Evolutionary conservation across 139 green algal species (phyloP).

Genomic region (Dunaliella sp.): DNA sequence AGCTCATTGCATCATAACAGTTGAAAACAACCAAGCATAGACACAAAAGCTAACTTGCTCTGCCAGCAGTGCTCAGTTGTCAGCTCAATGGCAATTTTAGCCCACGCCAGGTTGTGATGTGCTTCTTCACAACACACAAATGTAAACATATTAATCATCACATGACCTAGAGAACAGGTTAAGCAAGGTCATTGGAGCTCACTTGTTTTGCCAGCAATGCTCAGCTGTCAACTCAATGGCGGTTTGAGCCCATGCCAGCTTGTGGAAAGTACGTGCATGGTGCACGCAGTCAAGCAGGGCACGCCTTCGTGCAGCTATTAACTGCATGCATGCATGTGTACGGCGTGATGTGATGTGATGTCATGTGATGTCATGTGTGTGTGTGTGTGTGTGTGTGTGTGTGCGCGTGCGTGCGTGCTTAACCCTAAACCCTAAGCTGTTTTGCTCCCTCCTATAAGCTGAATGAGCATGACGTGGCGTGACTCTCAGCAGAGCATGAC

Average conservation of each 20-base stretch:
- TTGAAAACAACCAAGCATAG: too few species aligned
- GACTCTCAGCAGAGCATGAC: too few species aligned
- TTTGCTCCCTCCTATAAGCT: background rate
- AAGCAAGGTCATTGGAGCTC: too few species aligned
- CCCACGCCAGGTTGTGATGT: slow-evolving; percentile 63
- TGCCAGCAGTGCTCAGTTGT: slow-evolving; percentile 45
- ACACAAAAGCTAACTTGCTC: too few species aligned
- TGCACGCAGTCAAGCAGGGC: slow-evolving; percentile 63
- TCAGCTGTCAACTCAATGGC: slow-evolving; percentile 57
- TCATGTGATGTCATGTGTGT: background rate
- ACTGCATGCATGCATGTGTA: slow-evolving; percentile 3
- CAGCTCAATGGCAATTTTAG: slow-evolving; percentile 56
- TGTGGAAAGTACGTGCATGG: slow-evolving; percentile 42
- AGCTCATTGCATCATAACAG: too few species aligned
- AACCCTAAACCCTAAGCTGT: background rate
- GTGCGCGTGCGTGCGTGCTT: background rate
- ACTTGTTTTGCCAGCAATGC: slow-evolving; percentile 34
- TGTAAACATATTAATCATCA: background rate
- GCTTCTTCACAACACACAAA: background rate
- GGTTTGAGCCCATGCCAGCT: slow-evolving; percentile 58
- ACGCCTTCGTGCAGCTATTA: slow-evolving; percentile 36
- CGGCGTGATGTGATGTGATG: background rate
- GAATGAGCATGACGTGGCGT: too few species aligned
- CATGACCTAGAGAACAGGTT: background rate
- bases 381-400: background rate